phyloP scores from a whole-genome alignment of 225 moss, liverwort and hornwort species.

The Sphagnum tenellum region DNA sequence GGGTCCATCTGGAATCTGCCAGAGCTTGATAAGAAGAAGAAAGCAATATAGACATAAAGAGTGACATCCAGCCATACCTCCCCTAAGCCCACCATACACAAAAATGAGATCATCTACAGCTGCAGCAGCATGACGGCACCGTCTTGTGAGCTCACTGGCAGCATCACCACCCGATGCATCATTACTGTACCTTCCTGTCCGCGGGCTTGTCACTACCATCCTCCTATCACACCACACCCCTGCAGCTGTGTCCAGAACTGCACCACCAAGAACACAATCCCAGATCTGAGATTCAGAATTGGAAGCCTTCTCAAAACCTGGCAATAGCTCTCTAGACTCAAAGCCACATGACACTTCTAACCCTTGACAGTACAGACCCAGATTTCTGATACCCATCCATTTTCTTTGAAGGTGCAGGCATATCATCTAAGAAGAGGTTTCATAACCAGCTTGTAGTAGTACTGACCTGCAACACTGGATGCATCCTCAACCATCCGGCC shows the following conservation, averaged over 20 bases:
- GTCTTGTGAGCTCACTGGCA: conserved; percentile 53
- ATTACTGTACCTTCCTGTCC: conserved; percentile 50
- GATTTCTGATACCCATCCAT: too few relatives aligned
- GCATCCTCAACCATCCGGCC: conserved; percentile 68
- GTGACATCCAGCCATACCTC: conserved; percentile 22
- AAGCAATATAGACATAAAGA: background rate
- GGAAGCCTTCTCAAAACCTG: background rate
- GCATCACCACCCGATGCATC: conserved; percentile 61
- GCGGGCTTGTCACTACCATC: conserved; percentile 49
- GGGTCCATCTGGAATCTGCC: too few relatives aligned
- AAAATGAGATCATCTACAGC: conserved; percentile 55
- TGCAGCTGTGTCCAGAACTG: conserved; percentile 61
- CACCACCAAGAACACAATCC: conserved; percentile 4
- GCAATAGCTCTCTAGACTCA: background rate
- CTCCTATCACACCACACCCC: conserved; percentile 64
- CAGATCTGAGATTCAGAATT: background rate
- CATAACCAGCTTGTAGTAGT: conserved; percentile 1
- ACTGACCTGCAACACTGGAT: conserved; percentile 61
- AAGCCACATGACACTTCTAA: background rate
- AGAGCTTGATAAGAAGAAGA: background rate
- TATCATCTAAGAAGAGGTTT: background rate
- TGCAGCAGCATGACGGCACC: conserved; percentile 60
- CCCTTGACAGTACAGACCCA: too few relatives aligned
- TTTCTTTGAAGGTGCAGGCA: too few relatives aligned
- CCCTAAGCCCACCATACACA: conserved; percentile 62